Evolutionary conservation across 2,329 filamentous ascomycete species (phyloP).

Genomic region (Phyllosticta citriasiana): DNA sequence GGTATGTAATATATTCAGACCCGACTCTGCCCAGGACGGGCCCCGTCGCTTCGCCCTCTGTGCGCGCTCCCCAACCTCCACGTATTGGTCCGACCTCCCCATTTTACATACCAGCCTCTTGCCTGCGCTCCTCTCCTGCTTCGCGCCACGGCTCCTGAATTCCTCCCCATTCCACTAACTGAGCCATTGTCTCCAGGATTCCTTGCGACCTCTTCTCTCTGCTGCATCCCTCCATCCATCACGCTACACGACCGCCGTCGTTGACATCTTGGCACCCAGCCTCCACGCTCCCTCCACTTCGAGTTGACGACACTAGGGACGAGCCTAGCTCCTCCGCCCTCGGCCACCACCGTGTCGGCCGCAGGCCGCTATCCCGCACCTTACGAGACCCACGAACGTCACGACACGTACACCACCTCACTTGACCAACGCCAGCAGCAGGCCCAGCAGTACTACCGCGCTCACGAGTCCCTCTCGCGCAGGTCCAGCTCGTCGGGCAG

Average conservation of each 20-base stretch:
- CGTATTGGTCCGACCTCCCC: slow-evolving; percentile 10
- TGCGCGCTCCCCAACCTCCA: slow-evolving; percentile 4
- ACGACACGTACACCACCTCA: slow-evolving; percentile 27
- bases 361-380: slow-evolving; percentile 13
- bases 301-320: slow-evolving; percentile 8
- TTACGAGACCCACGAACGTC: slow-evolving; percentile 30
- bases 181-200: slow-evolving; percentile 1
- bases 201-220: slow-evolving; percentile 1
- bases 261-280: neutral
- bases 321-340: slow-evolving; percentile 5
- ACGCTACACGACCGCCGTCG: neutral
- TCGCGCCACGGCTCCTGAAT: slow-evolving; percentile 1
- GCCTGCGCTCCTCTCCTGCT: slow-evolving; percentile 7
- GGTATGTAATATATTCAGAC: slow-evolving; percentile 1
- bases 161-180: slow-evolving; percentile 1
- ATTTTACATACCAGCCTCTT: slow-evolving; percentile 10
- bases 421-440: slow-evolving; percentile 35
- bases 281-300: neutral
- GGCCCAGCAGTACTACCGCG: slow-evolving; percentile 25
- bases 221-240: neutral
- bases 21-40: neutral
- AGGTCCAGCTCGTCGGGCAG: slow-evolving; percentile 45
- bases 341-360: slow-evolving; percentile 23
- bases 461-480: slow-evolving; percentile 31
- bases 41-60: slow-evolving; percentile 1